Percentiles rank a stretch among this genome's conserved stretches.
These are phyloP conservation scores for Trametes coccinea DNA, from an alignment of 768 basidiomycete species.

Conservation along the genomic window DNA sequence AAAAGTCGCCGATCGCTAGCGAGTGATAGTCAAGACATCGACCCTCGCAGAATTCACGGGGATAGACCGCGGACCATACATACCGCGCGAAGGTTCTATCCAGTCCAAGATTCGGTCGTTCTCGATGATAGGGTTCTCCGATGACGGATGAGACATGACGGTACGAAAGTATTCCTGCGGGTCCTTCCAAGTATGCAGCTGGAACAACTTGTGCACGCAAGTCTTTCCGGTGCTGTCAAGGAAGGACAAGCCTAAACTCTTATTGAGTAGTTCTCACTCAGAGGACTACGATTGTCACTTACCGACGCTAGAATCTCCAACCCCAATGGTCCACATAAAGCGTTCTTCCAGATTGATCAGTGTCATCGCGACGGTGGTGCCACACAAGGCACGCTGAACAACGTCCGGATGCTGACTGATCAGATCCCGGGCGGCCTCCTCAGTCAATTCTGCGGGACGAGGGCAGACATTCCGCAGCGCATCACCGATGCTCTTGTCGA, in stretches of 20 bases:
- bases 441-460: background rate
- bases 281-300: background rate
- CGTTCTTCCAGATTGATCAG: background rate
- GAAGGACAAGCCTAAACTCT: background rate
- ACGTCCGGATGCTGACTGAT: background rate
- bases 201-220: background rate
- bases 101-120: background rate
- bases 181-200: background rate
- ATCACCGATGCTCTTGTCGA: background rate
- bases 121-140: background rate
- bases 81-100: too few species aligned
- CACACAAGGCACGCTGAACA: background rate
- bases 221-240: background rate
- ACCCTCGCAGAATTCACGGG: too few species aligned
- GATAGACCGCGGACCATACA: too few species aligned
- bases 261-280: too few species aligned
- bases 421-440: background rate
- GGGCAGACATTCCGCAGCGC: background rate
- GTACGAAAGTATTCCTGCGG: conserved; percentile 1
- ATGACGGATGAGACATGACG: background rate
- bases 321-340: conserved; percentile 5
- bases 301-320: conserved; percentile 13
- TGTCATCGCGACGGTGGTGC: background rate
- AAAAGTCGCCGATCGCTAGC: conserved; percentile 9
- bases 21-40: background rate